Evolutionary conservation across 176 grass and related monocot genomes (phyloP).

Genomic region (Pharus latifolius): DNA sequence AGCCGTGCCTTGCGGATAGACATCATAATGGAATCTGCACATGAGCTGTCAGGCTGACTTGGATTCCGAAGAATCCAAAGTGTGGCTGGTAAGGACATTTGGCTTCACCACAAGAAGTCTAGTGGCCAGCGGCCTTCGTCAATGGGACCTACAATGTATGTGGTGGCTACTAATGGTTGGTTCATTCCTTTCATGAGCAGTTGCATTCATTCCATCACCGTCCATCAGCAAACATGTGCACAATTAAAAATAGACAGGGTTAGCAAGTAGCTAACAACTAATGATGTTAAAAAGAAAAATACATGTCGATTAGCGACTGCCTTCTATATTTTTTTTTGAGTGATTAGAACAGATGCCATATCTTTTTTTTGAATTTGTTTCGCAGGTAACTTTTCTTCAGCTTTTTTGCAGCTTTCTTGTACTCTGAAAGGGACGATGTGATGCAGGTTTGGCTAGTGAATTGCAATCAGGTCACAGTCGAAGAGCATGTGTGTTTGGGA

Average conservation of each 20-base stretch:
- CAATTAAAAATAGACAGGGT: neutral
- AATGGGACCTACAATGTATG: neutral
- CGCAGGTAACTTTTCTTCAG: too few relatives aligned
- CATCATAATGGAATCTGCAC: neutral
- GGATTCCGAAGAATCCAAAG: neutral
- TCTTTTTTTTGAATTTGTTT: too few relatives aligned
- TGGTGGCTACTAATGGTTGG: neutral
- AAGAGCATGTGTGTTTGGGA: too few relatives aligned
- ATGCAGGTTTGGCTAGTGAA: too few relatives aligned
- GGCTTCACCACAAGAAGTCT: slow-evolving; percentile 19
- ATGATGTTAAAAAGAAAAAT: too few relatives aligned
- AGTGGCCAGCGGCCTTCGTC: neutral
- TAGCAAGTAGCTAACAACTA: too few relatives aligned
- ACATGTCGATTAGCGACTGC: too few relatives aligned
- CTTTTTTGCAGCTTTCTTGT: too few relatives aligned
- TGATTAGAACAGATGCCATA: too few relatives aligned
- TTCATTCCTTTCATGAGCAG: neutral
- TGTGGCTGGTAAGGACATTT: slow-evolving; percentile 19
- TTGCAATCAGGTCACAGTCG: too few relatives aligned
- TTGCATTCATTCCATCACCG: neutral
- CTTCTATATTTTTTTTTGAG: too few relatives aligned
- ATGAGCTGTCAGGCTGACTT: neutral
- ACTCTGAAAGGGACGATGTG: too few relatives aligned
- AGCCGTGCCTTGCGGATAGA: slow-evolving; percentile 22
- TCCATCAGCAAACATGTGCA: neutral